These are phyloP conservation scores for Samsoniella hepiali DNA, from an alignment of 2,329 filamentous ascomycete genomes.

Conservation along the genomic window DNA sequence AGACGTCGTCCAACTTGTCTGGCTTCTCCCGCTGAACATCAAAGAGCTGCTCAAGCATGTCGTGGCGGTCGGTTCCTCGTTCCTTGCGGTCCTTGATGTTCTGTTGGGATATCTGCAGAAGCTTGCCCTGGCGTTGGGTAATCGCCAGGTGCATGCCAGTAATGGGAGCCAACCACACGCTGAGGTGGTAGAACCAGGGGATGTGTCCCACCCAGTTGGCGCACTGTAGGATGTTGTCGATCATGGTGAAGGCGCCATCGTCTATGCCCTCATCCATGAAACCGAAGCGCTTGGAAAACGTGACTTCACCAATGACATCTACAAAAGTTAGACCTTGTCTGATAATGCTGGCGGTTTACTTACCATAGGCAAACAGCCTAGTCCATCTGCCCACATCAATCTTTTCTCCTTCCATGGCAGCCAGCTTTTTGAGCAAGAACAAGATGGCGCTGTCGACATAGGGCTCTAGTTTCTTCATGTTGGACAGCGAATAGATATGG, in stretches of 20 bases:
- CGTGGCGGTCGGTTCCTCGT: not conserved
- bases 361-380: constrained; percentile 8
- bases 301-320: constrained; percentile 34
- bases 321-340: constrained; percentile 30
- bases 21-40: not conserved
- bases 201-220: not conserved
- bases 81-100: not conserved
- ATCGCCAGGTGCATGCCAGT: not conserved
- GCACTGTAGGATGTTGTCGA: not conserved
- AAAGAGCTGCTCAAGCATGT: not conserved
- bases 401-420: not conserved
- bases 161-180: not conserved
- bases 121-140: not conserved
- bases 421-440: constrained; percentile 23
- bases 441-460: constrained; percentile 22
- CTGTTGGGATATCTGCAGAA: not conserved
- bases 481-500: constrained; percentile 36
- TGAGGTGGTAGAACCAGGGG: not conserved
- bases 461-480: constrained; percentile 21
- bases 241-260: constrained; percentile 19
- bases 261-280: constrained; percentile 33
- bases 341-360: constrained; percentile 28
- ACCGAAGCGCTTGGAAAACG: constrained; percentile 30
- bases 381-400: not conserved
- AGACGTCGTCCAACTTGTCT: not conserved